phyloP scores from a whole-genome alignment of 2,329 filamentous ascomycete species.

The Colletotrichum sp. region DNA sequence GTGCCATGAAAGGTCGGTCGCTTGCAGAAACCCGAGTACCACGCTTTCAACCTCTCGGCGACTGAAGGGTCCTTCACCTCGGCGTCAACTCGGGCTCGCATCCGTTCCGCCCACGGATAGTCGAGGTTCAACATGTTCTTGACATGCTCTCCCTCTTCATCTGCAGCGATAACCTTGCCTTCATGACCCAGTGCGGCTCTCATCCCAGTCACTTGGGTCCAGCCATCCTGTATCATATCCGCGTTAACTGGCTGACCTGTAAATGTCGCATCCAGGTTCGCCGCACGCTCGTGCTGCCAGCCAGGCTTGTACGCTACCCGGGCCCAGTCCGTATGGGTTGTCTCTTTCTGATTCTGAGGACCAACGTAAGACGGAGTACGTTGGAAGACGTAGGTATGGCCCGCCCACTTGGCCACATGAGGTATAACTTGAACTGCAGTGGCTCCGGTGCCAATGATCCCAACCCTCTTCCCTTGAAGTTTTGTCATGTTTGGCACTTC shows the following conservation, averaged over 20 bases:
- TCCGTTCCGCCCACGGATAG: neutral
- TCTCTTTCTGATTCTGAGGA: conserved; percentile 40
- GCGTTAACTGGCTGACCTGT: neutral
- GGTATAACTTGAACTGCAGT: conserved; percentile 51
- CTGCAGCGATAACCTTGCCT: neutral
- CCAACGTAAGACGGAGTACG: conserved; percentile 52
- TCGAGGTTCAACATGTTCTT: neutral
- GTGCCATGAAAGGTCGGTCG: neutral
- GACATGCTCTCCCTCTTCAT: neutral
- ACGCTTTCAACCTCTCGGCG: neutral
- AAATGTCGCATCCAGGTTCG: neutral
- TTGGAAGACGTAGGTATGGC: conserved; percentile 59
- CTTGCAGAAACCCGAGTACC: neutral
- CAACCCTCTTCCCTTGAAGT: conserved; percentile 49
- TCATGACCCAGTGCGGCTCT: neutral
- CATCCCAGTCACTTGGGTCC: neutral
- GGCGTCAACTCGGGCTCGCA: neutral
- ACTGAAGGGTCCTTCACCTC: neutral
- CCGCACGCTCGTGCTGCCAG: conserved; percentile 46
- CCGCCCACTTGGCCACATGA: conserved; percentile 47
- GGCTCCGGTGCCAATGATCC: conserved; percentile 54
- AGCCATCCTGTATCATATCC: neutral
- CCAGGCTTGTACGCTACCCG: conserved; percentile 40
- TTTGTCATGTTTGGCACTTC: conserved; percentile 44
- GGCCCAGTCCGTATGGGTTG: conserved; percentile 41